phyloP scores from a whole-genome alignment of 176 grass and related monocot genomes.

The Chloris gayana region DNA sequence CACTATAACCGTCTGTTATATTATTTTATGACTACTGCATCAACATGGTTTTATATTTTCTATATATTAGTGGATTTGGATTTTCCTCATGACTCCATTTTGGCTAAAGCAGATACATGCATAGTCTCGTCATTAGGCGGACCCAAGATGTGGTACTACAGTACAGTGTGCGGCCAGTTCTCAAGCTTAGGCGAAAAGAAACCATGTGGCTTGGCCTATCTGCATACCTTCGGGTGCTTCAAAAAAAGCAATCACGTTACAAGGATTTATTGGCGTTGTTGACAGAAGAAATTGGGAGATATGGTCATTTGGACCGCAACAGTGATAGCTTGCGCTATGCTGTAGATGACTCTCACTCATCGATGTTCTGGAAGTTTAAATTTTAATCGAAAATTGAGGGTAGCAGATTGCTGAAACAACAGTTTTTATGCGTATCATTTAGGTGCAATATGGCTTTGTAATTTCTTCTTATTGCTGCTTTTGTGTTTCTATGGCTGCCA shows the following conservation, averaged over 20 bases:
- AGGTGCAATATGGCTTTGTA: background rate
- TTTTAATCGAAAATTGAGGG: conserved; percentile 51
- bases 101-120: conserved; percentile 69
- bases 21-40: background rate
- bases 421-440: no score
- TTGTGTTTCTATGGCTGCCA: background rate
- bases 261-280: conserved; percentile 60
- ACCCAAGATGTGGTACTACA: conserved; percentile 47
- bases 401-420: background rate
- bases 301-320: conserved; percentile 24
- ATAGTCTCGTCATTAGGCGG: conserved; percentile 55
- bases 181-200: conserved; percentile 61
- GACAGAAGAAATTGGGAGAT: conserved; percentile 45
- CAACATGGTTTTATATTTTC: background rate
- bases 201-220: conserved; percentile 70
- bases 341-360: conserved; percentile 81
- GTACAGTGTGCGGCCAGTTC: conserved; percentile 42
- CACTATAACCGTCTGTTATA: background rate
- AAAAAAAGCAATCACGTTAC: conserved; percentile 77
- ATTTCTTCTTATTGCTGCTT: background rate
- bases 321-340: conserved; percentile 61
- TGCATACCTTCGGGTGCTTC: conserved; percentile 68
- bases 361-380: conserved; percentile 77
- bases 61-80: conserved; percentile 4
- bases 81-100: background rate